Evolutionary conservation across 140 eudicot species (phyloP), one percentile per base, ranked within the genome.

Genomic region (Stevia rebaudiana): DNA sequence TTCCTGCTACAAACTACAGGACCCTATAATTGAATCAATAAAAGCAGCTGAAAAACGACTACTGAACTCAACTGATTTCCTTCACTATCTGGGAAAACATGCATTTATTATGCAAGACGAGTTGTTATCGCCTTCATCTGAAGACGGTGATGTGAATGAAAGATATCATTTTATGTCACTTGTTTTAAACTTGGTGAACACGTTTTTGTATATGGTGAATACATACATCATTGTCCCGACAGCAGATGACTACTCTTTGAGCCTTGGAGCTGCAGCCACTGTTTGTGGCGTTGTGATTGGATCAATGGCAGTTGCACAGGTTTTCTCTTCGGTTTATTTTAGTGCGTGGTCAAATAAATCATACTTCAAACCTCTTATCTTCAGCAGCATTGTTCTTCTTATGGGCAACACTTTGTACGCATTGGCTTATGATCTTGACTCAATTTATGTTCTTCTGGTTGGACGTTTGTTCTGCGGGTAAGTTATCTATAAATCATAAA

Each of bases 281-380:
- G 89, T 85, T 28, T 92, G 98, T 66, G 98, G 96, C 13, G 72
- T 79, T 6, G 95, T 92, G 66, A 88, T 92, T 49, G 98, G 98
- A 9, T 79, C 98, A 56, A 92, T 92, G 98, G 98, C 98, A 6
- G 89, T 88, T 49, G 98, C 98, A 0, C 98, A 92, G 71, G 68
- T 92, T 16, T 92, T 92, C 65, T 85, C 98, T 8, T 92, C 98
- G 1, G 94, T 92, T 15, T 92, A 92, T 78, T 92, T 92, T n/a
- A 92, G 98, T 71, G 96, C 98, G 0, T 92, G 96, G 98, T 92
- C 98, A 13, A 92, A 92, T 68, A 92, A 80, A 58, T 92, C 98
- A 2, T 92, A 92, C 74, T 18, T 82, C 65, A 83, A 40, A 28
- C 98, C 98, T 39, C 92, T 85, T 19, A 63, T 92, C 19, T 92